Evolutionary conservation across 805 yeast genomes (phyloP).

Genomic region (Candida glaebosa): DNA sequence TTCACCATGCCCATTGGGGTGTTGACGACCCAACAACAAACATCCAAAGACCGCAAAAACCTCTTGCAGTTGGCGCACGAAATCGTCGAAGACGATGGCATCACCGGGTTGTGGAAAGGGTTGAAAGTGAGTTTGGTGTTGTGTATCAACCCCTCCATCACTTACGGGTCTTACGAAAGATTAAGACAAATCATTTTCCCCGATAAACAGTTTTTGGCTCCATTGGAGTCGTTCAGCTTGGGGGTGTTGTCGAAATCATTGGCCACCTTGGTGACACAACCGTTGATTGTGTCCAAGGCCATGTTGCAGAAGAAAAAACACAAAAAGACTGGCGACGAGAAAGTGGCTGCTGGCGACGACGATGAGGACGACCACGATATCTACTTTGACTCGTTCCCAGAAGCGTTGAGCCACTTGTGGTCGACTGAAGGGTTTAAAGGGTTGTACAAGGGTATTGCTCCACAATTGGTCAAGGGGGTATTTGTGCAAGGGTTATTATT

Average conservation of each 20-base stretch:
- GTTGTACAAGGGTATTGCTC: constrained; percentile 76
- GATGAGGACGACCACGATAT: constrained; percentile 39
- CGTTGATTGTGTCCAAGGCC: constrained; percentile 79
- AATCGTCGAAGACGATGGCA: constrained; percentile 60
- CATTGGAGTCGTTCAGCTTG: constrained; percentile 61
- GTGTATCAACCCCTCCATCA: constrained; percentile 81
- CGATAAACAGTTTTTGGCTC: constrained; percentile 43
- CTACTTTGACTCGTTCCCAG: constrained; percentile 54
- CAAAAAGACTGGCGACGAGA: constrained; percentile 17
- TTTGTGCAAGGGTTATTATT: constrained; percentile 81
- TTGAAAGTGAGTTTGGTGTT: constrained; percentile 74
- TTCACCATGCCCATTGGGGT: constrained; percentile 81
- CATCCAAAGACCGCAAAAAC: constrained; percentile 38
- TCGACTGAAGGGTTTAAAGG: constrained; percentile 61
- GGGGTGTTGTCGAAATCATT: constrained; percentile 80
- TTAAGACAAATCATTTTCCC: constrained; percentile 51
- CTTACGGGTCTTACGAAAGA: constrained; percentile 77
- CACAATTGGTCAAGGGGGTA: constrained; percentile 78
- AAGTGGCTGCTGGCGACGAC: constrained; percentile 23
- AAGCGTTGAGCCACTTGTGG: constrained; percentile 59
- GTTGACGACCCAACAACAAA: constrained; percentile 60
- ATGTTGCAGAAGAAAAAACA: constrained; percentile 58
- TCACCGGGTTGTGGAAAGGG: constrained; percentile 78
- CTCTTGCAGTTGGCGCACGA: constrained; percentile 37
- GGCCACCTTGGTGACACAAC: constrained; percentile 81